Evolutionary conservation across 371 early-diverging fungal species (phyloP), one percentile per base, ranked within the genome.

Genomic region (Smittium mucronatum): DNA sequence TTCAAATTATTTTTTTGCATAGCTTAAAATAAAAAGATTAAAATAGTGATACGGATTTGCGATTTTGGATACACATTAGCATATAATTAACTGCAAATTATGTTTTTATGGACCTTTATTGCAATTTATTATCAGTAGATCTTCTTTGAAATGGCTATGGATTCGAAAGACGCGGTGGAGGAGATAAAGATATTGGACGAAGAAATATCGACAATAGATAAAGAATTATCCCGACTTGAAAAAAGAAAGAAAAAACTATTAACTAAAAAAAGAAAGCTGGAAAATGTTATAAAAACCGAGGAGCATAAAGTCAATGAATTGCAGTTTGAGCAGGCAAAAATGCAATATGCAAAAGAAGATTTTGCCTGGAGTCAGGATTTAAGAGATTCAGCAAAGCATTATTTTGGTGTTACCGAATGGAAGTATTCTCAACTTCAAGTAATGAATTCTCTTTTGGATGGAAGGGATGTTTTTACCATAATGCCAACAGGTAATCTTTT

Each of bases 401-500:
- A 35, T n/a, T 68, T 58, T 30, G 33, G 63, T 17, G n/a, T 68
- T 60, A 68, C 31, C 8, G 47, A n/a, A 61, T 68, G 69, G 69
- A 68, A 61, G 47, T 74, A 78, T 11, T 80, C 87, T 32, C 94
- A 95, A 72, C 73, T 85, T 30, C 84, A 86, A 1, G 85, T 88
- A 25, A 82, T 95, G 64, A 86, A 90, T 69, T 86, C 91, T n/a
- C 83, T 87, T 0, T 71, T 93, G 59, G 82, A 86, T 26, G 76
- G 82, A 0, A 78, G 87, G 34, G 93, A 94, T 74, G 78, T 87
- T 2, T 90, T 94, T 78, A 88, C 92, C 1, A 83, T 94, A 35
- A 86, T 93, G 83, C 93, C 93, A 0, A 94, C 94, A 25, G 65
- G 65, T 47, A 47, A 11, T 47, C 47, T 47, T 47, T 21, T 21